Evolutionary conservation across 495 filamentous ascomycete species (phyloP), one percentile per base, ranked within the genome.

Genomic region (Parachaetomium inaequale): DNA sequence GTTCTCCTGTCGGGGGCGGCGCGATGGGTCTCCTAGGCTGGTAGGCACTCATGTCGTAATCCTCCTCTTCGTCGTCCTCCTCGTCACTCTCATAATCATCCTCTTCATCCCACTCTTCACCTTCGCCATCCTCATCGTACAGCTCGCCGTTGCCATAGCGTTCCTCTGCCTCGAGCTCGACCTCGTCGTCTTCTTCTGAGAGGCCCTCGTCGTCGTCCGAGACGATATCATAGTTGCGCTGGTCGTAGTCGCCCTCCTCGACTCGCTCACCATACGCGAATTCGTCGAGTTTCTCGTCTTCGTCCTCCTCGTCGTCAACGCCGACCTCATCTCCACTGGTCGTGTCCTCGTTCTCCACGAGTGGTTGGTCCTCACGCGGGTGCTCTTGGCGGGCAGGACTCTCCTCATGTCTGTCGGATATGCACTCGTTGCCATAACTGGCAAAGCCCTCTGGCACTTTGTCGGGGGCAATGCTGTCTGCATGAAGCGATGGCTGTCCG

Each of bases 151-250:
- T 68, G 11, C 45, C 55, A 23, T 57, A 47, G 4, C 61, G 53
- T 7, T 52, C 64, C 12, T 64, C 54, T 42, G 66, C 63, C 21
- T 70, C 70, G 1, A 61, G 28, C 11, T 61, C 58, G 11, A 55
- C 15, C 51, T 77, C 71, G 6, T 77, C 73, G 1, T 74, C 74
- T 11, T 82, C 75, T 14, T 73, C 72, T 4, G 66, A 71, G 12
- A 67, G 47, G 8, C 68, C 72, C n/a, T 74, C 72, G 4, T 75
- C 70, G 26, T 76, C 72, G 11, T 73, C 72, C 2, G 61, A 45
- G 3, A 64, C 64, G 2, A 61, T 55, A 10, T 65, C 57, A 19
- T 71, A 69, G 7, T 62, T 66, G 45, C 70, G 66, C 43, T 67
- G 71, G n/a, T 71, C 70, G 40, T 74, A 70, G 25, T 72, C 73